These are phyloP conservation scores for Suhomyces bribrorum DNA, from an alignment of 1,139 yeast species.

Conservation along the genomic window DNA sequence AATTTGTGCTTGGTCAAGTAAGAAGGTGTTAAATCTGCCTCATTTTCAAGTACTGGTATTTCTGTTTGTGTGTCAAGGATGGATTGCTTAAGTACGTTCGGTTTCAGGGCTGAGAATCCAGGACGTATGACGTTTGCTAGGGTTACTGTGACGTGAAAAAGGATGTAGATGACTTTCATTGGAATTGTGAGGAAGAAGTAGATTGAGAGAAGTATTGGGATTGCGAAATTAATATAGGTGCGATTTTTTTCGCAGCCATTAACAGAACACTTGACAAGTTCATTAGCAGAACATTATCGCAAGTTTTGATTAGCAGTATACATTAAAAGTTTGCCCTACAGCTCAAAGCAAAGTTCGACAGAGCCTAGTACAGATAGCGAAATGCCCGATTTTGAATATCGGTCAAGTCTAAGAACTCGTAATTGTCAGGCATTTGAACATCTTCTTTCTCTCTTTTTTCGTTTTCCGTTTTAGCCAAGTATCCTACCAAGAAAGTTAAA, in stretches of 20 bases:
- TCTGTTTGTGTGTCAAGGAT: slow-evolving; percentile 5
- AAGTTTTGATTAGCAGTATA: too few species aligned
- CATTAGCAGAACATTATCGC: too few species aligned
- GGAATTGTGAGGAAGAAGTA: too few species aligned
- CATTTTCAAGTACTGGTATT: slow-evolving; percentile 9
- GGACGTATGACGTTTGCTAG: background rate
- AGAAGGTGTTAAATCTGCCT: slow-evolving; percentile 10
- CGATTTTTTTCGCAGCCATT: slow-evolving; percentile 1
- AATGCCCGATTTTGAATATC: slow-evolving; percentile 23
- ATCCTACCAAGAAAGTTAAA: slow-evolving; percentile 27
- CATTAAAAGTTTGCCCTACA: too few species aligned
- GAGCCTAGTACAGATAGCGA: slow-evolving; percentile 12
- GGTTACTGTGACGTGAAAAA: too few species aligned
- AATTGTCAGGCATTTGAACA: slow-evolving; percentile 20
- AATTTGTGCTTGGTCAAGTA: slow-evolving; percentile 11
- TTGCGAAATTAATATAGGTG: background rate
- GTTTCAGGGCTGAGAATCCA: background rate
- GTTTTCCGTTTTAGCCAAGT: slow-evolving; percentile 29
- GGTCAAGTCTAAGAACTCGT: slow-evolving; percentile 30
- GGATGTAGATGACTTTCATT: too few species aligned
- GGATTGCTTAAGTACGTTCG: background rate
- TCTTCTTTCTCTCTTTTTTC: slow-evolving; percentile 23
- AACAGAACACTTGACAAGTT: background rate
- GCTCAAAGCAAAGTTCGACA: too few species aligned
- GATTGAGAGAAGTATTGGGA: background rate